Evolutionary conservation across 192 early-diverging fungal genomes (phyloP).

Genomic region (Coemansia sp.): DNA sequence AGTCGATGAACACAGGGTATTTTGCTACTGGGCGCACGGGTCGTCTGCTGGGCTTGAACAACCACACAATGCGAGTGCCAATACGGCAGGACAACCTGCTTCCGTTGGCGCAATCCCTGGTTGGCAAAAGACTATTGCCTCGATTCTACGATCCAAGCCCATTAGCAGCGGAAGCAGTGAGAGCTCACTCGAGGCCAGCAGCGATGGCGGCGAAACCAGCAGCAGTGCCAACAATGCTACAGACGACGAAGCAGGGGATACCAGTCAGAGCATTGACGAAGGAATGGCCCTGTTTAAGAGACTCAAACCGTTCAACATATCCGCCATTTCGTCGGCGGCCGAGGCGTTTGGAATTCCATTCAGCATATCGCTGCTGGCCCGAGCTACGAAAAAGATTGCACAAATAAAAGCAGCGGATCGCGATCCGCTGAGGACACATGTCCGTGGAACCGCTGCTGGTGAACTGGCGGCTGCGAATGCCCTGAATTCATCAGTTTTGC

Average conservation of each 20-base stretch:
- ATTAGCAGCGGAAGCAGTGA: conserved; percentile 5
- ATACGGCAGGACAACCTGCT: not conserved
- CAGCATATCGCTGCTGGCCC: conserved; percentile 21
- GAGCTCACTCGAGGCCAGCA: conserved; percentile 6
- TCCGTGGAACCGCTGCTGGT: too few species aligned
- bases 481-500: conserved; percentile 8
- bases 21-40: conserved; percentile 50
- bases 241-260: not conserved
- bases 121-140: conserved; percentile 42
- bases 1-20: conserved; percentile 40
- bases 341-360: conserved; percentile 53
- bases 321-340: conserved; percentile 47
- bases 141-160: conserved; percentile 34
- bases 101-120: conserved; percentile 21
- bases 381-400: conserved; percentile 18
- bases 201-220: not conserved
- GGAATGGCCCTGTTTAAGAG: conserved; percentile 5
- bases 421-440: too few species aligned
- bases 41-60: not conserved
- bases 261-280: not conserved
- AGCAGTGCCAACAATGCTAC: not conserved
- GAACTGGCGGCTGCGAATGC: not conserved
- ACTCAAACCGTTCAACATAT: conserved; percentile 46
- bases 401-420: not conserved
- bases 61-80: not conserved